Evolutionary conservation across 768 basidiomycete species (phyloP), one percentile per base, ranked within the genome.

Genomic region (Psilocybe azurescens): DNA sequence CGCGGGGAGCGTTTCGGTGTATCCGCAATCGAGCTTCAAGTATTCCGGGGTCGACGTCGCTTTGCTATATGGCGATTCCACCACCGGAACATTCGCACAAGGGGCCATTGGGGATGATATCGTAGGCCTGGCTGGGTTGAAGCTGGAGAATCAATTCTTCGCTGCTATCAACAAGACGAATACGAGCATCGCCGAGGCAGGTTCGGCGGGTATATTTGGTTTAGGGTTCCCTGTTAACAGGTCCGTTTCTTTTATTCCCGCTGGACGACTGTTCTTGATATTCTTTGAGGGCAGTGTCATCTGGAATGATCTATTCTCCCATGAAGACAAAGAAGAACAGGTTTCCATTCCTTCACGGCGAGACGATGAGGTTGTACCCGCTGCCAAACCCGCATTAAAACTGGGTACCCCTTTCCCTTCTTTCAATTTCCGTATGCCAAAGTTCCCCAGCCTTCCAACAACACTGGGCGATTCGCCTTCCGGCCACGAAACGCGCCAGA

Each of bases 171-270:
- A 87, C 66, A 72, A 82, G 56, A 94, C 91, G 3, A 88, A 91
- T 64, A 88, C 89, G 2, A 86, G 79, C 20, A 79, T 91, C 7
- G 66, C 81, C 39, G 78, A 83, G 44, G 84, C 81, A 1, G 84
- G 84, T 1, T 79, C 84, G 16, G 80, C 83, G 14, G 91, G 90
- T 2, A 90, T 93, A 46, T 81, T 93, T 59, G 91, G 91, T 0
- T 77, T 92, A 9, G 91, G 92, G 0, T 93, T 93, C 64, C 89
- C 91, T 3, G 70, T 84, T 13, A 89, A 88, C 63, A 91, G 90
- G 90, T 89, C 28, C 13, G 77, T 57, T 29, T 38, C 13, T 44
- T 50, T 47, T 4, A 39, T 8, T 59, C 20, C 33, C 3, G 32
- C 7, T 39, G 33, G 53, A 20, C 20, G 38, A 5, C 52, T 28